These are phyloP conservation scores for Mycena kentingensis DNA, from an alignment of 768 basidiomycete species.

Conservation along the genomic window DNA sequence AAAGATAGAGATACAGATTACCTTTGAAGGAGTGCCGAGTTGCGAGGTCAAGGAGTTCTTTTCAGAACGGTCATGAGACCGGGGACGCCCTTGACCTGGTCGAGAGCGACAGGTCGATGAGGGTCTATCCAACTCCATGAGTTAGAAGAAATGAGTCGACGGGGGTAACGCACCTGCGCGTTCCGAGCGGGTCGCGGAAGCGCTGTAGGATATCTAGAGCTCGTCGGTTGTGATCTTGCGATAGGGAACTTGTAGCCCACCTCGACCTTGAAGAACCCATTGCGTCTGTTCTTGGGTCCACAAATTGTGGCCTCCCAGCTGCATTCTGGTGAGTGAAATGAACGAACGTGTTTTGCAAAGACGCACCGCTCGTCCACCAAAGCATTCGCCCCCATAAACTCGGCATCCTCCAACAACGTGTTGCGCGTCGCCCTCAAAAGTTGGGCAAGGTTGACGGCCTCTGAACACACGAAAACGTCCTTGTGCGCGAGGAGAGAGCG, in stretches of 20 bases:
- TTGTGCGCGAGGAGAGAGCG: constrained; percentile 30
- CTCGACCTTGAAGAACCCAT: constrained; percentile 59
- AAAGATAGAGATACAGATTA: not conserved
- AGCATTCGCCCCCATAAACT: constrained; percentile 54
- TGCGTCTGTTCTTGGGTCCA: constrained; percentile 49
- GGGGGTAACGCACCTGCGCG: too few relatives aligned
- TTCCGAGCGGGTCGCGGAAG: constrained; percentile 56
- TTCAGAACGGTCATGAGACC: constrained; percentile 75
- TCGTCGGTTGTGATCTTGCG: not conserved
- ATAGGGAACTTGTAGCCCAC: constrained; percentile 39
- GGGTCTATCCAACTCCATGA: too few relatives aligned
- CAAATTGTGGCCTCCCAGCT: constrained; percentile 71
- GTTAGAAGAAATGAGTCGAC: too few relatives aligned
- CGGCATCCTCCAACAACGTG: constrained; percentile 51
- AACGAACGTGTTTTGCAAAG: not conserved
- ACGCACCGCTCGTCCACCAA: constrained; percentile 73
- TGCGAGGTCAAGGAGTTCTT: too few relatives aligned
- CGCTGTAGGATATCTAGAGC: constrained; percentile 61
- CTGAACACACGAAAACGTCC: constrained; percentile 58
- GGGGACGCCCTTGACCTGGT: constrained; percentile 60
- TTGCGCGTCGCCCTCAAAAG: constrained; percentile 59
- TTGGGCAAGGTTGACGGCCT: constrained; percentile 60
- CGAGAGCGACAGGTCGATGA: constrained; percentile 60
- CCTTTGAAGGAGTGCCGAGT: not conserved
- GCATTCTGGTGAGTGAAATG: constrained; percentile 12